These are phyloP conservation scores for Rhytidhysteron rufulum DNA, from an alignment of 2,329 filamentous ascomycete genomes.

Conservation along the genomic window DNA sequence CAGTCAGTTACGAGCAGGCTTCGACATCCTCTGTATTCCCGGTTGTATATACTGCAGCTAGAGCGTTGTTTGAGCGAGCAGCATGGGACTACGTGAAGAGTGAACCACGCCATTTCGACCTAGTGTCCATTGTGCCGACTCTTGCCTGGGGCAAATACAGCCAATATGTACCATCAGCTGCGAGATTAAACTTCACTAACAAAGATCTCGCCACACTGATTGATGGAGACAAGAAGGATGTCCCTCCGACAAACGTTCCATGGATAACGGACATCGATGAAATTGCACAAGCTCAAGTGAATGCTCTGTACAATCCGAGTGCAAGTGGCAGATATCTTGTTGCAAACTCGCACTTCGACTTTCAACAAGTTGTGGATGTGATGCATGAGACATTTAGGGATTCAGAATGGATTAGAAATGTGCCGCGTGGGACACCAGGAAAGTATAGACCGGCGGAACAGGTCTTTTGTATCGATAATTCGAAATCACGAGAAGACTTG, in stretches of 20 bases:
- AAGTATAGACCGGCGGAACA: too few relatives aligned
- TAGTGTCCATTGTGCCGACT: slow-evolving; percentile 23
- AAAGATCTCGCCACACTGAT: slow-evolving; percentile 18
- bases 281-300: not conserved
- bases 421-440: too few relatives aligned
- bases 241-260: not conserved
- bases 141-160: slow-evolving; percentile 23
- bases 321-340: not conserved
- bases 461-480: too few relatives aligned
- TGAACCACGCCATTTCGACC: slow-evolving; percentile 17
- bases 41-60: slow-evolving; percentile 19
- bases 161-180: slow-evolving; percentile 4
- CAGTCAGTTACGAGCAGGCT: slow-evolving; percentile 16
- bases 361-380: not conserved
- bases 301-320: not conserved
- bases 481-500: too few relatives aligned
- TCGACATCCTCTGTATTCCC: slow-evolving; percentile 9
- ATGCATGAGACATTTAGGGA: not conserved
- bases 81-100: slow-evolving; percentile 21
- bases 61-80: slow-evolving; percentile 21
- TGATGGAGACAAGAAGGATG: slow-evolving; percentile 1
- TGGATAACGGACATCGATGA: not conserved
- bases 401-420: not conserved
- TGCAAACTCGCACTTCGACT: not conserved
- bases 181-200: not conserved